Evolutionary conservation across 2,329 filamentous ascomycete species (phyloP), one percentile per base, ranked within the genome.

Genomic region (Microsporum ferrugineum): DNA sequence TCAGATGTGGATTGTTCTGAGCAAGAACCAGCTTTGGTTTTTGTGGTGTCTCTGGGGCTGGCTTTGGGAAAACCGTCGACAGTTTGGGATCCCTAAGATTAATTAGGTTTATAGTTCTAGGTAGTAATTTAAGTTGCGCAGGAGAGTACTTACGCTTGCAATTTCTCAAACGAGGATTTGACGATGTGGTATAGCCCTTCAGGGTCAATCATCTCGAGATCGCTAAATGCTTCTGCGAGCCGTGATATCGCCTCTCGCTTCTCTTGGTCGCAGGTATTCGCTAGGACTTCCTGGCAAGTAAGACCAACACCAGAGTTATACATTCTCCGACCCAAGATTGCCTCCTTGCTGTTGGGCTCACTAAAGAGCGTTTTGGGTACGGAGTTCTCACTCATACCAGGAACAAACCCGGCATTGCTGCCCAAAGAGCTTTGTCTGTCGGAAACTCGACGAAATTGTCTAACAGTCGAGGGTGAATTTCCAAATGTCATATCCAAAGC

Each of bases 401-500:
- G 65, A 7, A 68, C 65, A 36, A 67, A 66, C 49, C 68, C 70
- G 5, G 66, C 63, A 41, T 68, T 69, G 1, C 66, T 64, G 17
- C 66, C 60, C 31, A 71, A 68, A 10, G 59, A 61, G 2, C 69
- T 27, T 79, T 84, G 67, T 80, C 79, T 77, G 68, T 89, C 88
- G 0, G 91, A 94, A 0, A 95, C 90, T 29, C 92, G 85, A 65
- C 89, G 88, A 78, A 96, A 97, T 59, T 95, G 86, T 60, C 91
- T 87, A 66, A 95, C 89, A 14, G 91, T 96, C 0, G 92, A 96
- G 1, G 89, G 89, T 5, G 87, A 88, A 73, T 97, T 97, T 58
- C 92, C 94, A 75, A 95, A 97, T 4, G 88, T 95, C 79, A 95
- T 86, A 69, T 97, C 90, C 1, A 94, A 82, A 60, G 91, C 90